Evolutionary conservation across 225 moss, liverwort and hornwort species (phyloP).

Genomic region (Sphagnum tenellum): DNA sequence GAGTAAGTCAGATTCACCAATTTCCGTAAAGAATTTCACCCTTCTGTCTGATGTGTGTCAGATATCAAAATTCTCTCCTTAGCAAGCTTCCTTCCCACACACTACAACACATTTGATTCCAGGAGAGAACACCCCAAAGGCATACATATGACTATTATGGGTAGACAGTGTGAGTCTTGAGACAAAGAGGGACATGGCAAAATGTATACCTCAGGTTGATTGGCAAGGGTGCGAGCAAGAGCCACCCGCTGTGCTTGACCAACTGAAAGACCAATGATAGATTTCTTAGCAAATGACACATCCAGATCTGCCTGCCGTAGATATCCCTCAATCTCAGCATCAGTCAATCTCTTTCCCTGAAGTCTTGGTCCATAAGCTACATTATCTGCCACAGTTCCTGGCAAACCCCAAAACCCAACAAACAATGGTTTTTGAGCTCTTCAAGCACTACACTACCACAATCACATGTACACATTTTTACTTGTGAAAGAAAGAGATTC

Average conservation of each 20-base stretch:
- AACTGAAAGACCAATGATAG: constrained; percentile 52
- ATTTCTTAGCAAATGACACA: constrained; percentile 33
- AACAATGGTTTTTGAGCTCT: not conserved
- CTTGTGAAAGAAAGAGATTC: not conserved
- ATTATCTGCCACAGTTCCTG: constrained; percentile 67
- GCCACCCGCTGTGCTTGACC: constrained; percentile 76
- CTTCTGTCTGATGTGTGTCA: too few relatives aligned
- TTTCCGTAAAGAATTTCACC: too few relatives aligned
- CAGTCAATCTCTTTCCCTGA: constrained; percentile 39
- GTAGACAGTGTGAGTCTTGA: too few relatives aligned
- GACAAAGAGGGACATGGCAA: not conserved
- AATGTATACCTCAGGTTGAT: constrained; percentile 43
- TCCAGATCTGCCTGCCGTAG: constrained; percentile 54
- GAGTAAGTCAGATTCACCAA: too few relatives aligned
- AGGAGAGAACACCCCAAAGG: too few relatives aligned
- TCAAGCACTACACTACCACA: not conserved
- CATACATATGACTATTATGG: too few relatives aligned
- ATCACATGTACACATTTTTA: not conserved
- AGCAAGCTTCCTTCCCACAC: too few relatives aligned
- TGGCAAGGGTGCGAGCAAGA: constrained; percentile 66
- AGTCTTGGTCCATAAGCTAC: constrained; percentile 59
- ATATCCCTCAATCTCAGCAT: constrained; percentile 31
- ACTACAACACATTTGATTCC: too few relatives aligned
- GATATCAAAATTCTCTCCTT: too few relatives aligned
- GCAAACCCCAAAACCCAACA: not conserved